Evolutionary conservation across 176 grass and related monocot genomes (phyloP), one percentile per base, ranked within the genome.

Genomic region (Oryza rufipogon): DNA sequence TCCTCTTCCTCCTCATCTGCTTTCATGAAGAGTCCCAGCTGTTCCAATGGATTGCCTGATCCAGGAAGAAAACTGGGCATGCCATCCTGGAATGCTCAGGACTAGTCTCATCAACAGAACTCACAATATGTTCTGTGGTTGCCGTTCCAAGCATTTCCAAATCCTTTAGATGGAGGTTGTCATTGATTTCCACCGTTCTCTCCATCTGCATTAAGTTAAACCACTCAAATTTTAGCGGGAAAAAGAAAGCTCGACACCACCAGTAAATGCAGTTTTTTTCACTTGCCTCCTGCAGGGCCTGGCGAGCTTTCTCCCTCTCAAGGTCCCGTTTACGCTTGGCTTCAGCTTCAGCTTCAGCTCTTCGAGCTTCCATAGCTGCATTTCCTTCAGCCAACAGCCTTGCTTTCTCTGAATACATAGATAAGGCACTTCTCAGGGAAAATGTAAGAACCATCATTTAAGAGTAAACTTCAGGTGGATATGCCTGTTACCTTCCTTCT

Each of bases 1-100:
- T 98, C 94, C 6, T 97, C 96, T 47, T 98, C 96, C n/a, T 98
- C 96, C 1, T 94, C 96, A 14, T 99, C 93, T 25, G 47, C 71
- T 85, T 99, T 99, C 81, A 99, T 94, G 76, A 91, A 99, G 5
- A 99, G 79, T 56, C 97, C 97, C n/a, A 99, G 90, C 81, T 88
- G 92, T 75, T 96, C 88, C 79, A 98, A 87, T 3, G 93, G 90
- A 48, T 92, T 98, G 64, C 78, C 79, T 19, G 74, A 68, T 36
- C 89, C 91, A n/a, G 70, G 86, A 85, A 66, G 72, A 88, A 96
- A 94, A 79, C 83, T 64, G 0, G 80, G 90, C 72, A 99, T 88
- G 26, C 86, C 91, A 61, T 96, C 93, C 34, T 89, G 93, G 93
- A 94, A 48, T 70, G 84, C 34, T 86, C 89, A 25, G 93, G 89